phyloP scores from a whole-genome alignment of 257 asterid genomes.

The Solanum habrochaites region DNA sequence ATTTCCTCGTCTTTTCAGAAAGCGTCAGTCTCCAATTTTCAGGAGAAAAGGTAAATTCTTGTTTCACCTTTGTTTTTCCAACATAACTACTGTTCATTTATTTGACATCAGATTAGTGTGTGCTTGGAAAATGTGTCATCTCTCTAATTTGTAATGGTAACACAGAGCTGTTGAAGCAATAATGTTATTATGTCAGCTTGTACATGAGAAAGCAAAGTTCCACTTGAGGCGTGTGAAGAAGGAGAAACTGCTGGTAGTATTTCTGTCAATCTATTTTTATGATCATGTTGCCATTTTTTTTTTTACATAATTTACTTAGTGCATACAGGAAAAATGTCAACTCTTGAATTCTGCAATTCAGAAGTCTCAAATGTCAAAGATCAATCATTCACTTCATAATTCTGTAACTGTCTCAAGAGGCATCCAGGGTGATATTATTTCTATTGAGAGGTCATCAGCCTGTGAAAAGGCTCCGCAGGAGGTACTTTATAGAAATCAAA shows the following conservation, averaged over 20 bases:
- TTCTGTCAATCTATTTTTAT: constrained; percentile 2
- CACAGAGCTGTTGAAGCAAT: constrained; percentile 57
- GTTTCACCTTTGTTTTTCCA: not conserved
- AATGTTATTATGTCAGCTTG: constrained; percentile 37
- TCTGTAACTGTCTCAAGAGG: constrained; percentile 8
- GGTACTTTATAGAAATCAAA: not conserved
- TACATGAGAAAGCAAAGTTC: constrained; percentile 54
- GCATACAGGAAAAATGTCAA: constrained; percentile 51
- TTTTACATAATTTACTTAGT: constrained; percentile 8
- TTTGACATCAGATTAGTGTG: not conserved
- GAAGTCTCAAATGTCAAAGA: constrained; percentile 39
- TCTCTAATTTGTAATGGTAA: constrained; percentile 6
- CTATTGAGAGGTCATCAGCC: constrained; percentile 12
- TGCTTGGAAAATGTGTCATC: not conserved
- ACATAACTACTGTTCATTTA: not conserved
- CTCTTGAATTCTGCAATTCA: constrained; percentile 40
- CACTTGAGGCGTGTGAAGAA: constrained; percentile 49
- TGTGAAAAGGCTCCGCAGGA: constrained; percentile 15
- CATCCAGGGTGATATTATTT: constrained; percentile 14
- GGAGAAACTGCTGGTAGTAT: constrained; percentile 58
- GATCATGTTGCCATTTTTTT: not conserved
- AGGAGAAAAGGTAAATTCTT: constrained; percentile 42
- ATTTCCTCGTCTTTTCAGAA: constrained; percentile 38
- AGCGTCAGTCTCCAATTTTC: constrained; percentile 23
- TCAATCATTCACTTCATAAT: constrained; percentile 17